phyloP scores from a whole-genome alignment of 176 grass and related monocot species.

The Eragrostis nindensis region DNA sequence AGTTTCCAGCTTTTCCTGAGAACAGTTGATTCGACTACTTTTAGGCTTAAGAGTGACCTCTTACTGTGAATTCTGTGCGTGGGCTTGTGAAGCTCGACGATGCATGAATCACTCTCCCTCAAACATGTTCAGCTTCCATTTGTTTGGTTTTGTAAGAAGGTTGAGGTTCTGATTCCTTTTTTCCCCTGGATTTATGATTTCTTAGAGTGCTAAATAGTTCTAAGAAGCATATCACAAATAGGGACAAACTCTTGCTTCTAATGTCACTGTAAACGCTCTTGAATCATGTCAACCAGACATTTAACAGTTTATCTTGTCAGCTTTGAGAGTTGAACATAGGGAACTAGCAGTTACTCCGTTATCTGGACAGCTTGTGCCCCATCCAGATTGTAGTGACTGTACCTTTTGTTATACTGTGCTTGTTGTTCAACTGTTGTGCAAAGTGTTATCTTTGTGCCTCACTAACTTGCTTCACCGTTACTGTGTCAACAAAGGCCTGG shows the following conservation, averaged over 20 bases:
- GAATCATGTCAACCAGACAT: constrained; percentile 7
- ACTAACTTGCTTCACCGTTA: background rate
- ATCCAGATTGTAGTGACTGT: background rate
- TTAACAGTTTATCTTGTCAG: constrained; percentile 1
- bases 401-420: background rate
- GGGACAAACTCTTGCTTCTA: constrained; percentile 5
- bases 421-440: background rate
- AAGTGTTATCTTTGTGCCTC: background rate
- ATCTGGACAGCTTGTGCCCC: background rate
- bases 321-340: constrained; percentile 1
- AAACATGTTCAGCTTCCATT: too few relatives aligned
- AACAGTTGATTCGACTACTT: constrained; percentile 5
- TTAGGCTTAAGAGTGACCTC: background rate
- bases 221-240: background rate
- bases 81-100: too few relatives aligned
- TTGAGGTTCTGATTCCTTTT: background rate
- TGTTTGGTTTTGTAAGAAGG: background rate
- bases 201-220: background rate
- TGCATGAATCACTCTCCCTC: background rate
- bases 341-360: background rate
- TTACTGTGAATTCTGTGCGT: too few relatives aligned
- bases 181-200: background rate
- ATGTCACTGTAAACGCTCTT: background rate
- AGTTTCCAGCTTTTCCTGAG: constrained; percentile 8
- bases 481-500: background rate